Percentiles rank a stretch among this genome's conserved stretches.
phyloP scores from a whole-genome alignment of 1,284 basidiomycete genomes.

The Rhizoctonia solani region DNA sequence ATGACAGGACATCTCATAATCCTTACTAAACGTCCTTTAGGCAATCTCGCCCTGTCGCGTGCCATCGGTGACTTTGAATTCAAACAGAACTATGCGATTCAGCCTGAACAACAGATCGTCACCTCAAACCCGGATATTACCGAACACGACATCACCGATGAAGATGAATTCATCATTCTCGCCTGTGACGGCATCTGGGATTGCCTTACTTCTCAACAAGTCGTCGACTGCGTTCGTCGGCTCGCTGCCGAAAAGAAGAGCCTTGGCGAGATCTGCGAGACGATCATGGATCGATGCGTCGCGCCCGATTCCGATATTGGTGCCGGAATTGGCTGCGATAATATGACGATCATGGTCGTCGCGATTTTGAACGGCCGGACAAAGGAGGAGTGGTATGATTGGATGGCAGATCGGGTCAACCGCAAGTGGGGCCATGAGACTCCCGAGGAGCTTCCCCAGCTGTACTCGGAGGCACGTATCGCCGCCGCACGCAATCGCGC shows the following conservation, averaged over 20 bases:
- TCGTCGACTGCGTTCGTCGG: slow-evolving; percentile 86
- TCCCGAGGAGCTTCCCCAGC: slow-evolving; percentile 65
- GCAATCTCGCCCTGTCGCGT: slow-evolving; percentile 93
- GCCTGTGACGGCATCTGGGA: slow-evolving; percentile 99
- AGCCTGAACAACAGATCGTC: slow-evolving; percentile 92
- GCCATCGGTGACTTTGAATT: slow-evolving; percentile 99
- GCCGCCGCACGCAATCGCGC: slow-evolving; percentile 51
- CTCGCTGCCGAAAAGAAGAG: slow-evolving; percentile 81
- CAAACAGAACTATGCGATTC: slow-evolving; percentile 87
- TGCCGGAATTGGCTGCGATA: slow-evolving; percentile 95
- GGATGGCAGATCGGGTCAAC: slow-evolving; percentile 87
- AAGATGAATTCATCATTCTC: slow-evolving; percentile 95
- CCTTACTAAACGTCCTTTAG: slow-evolving; percentile 49
- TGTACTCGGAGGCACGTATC: slow-evolving; percentile 66
- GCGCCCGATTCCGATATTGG: slow-evolving; percentile 93
- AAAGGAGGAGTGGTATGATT: slow-evolving; percentile 90
- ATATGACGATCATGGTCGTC: slow-evolving; percentile 96
- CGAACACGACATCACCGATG: slow-evolving; percentile 75
- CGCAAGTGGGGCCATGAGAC: slow-evolving; percentile 72
- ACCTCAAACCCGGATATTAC: slow-evolving; percentile 94
- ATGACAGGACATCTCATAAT: slow-evolving; percentile 6
- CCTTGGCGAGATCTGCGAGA: slow-evolving; percentile 82
- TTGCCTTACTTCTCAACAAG: slow-evolving; percentile 91
- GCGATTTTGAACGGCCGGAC: slow-evolving; percentile 87
- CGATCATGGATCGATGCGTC: slow-evolving; percentile 91